These are phyloP conservation scores for Aspergillus egyptiacus DNA, from an alignment of 495 filamentous ascomycete species.

Conservation along the genomic window DNA sequence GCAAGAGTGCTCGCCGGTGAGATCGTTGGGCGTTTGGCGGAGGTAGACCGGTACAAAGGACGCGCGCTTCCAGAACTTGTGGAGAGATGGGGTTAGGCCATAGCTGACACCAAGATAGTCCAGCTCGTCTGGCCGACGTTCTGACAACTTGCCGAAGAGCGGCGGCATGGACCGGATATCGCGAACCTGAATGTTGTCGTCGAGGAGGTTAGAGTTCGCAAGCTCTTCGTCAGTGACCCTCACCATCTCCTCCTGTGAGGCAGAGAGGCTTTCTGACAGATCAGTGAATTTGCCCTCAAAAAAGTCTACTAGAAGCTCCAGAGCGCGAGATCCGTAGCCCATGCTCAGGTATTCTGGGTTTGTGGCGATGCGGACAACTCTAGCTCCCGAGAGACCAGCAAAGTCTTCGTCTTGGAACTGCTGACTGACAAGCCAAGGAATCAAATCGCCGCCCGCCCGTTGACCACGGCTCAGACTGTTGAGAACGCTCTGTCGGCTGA, in stretches of 20 bases:
- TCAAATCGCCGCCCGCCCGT: slow-evolving; percentile 87
- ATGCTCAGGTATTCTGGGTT: slow-evolving; percentile 91
- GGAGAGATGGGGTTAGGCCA: slow-evolving; percentile 79
- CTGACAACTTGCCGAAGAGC: slow-evolving; percentile 80
- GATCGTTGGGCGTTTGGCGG: slow-evolving; percentile 89
- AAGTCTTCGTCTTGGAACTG: slow-evolving; percentile 99
- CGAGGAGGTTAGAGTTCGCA: slow-evolving; percentile 66
- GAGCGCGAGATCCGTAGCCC: slow-evolving; percentile 88
- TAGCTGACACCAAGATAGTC: slow-evolving; percentile 96
- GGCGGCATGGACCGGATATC: slow-evolving; percentile 90
- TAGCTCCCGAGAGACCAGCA: slow-evolving; percentile 83
- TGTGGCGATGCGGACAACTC: slow-evolving; percentile 91
- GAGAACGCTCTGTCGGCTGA: slow-evolving; percentile 86
- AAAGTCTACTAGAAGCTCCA: slow-evolving; percentile 82
- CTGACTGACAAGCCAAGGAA: slow-evolving; percentile 96
- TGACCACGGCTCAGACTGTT: slow-evolving; percentile 84
- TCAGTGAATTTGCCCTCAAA: slow-evolving; percentile 91
- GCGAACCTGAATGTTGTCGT: slow-evolving; percentile 83
- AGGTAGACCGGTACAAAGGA: slow-evolving; percentile 89
- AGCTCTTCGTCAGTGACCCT: slow-evolving; percentile 83
- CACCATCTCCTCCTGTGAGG: slow-evolving; percentile 54
- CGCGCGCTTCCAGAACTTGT: slow-evolving; percentile 93
- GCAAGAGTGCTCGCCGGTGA: slow-evolving; percentile 96
- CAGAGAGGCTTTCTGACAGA: slow-evolving; percentile 57
- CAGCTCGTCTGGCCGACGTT: slow-evolving; percentile 70